Base-by-base conservation (phyloP, 2,329 filamentous ascomycete species). In the Didymella exigua region DNA sequence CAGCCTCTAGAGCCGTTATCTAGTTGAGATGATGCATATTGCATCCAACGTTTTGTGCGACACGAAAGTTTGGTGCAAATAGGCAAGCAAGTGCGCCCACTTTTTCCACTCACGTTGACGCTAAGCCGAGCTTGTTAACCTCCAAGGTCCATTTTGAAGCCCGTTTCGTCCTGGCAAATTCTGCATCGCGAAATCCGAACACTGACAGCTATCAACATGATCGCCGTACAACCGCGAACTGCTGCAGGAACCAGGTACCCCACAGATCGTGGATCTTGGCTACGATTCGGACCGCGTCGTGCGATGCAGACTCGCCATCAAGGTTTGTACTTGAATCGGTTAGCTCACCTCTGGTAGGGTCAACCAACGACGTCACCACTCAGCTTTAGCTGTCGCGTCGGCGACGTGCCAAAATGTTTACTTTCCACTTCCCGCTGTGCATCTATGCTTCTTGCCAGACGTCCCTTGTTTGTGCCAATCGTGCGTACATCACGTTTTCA, bases 321-420 rank as follows among this genome's bases (percentile, higher is more conserved):
- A 53, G 58, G 63, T 64, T 29, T 52, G 47, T 36, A 40, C 48
- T 57, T 49, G 42, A 51, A 63, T 66, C 53, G 62, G 63, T 56
- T 59, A 38, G 36, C 11, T 23, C 7, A 14, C 21, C 36, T 38
- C 36, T 23, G 21, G 29, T 44, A 19, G 11, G n/a, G 33, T 27
- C 27, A 48, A 59, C 45, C 54, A 59, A 53, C 65, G 61, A 68
- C 65, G 65, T 68, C 65, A 68, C 60, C 59, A 67, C 61, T 68
- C 51, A 51, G 14, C 31, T 40, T 33, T 56, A 37, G 48, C 37
- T 51, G 43, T 43, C 27, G 45, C 27, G 26, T 45, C 33, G 33
- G 19, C 24, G 19, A 50, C 4, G n/a, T 26, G 11, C 26, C 19
- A 26, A 14, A 31, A 6, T 47, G 33, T 26, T 33, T 21, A 47